Percentiles rank a stretch among this genome's conserved stretches.
phyloP scores from a whole-genome alignment of 1,284 basidiomycete genomes.

The Leccinum subatratum region DNA sequence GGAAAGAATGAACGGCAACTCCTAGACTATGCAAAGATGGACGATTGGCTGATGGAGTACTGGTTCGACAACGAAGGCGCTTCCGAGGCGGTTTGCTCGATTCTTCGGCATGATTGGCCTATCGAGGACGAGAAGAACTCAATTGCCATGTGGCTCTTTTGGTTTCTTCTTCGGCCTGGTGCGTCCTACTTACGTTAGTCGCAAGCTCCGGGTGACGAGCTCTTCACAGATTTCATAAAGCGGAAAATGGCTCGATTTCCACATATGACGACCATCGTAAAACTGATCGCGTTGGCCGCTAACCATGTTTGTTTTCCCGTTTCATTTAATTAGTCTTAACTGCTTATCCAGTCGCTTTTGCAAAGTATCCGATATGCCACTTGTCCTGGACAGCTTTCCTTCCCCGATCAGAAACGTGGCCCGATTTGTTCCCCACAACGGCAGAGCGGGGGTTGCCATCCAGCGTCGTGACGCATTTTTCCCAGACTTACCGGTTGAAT shows the following conservation, averaged over 20 bases:
- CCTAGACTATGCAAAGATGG: constrained; percentile 47
- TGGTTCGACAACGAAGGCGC: constrained; percentile 51
- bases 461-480: constrained; percentile 40
- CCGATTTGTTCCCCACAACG: constrained; percentile 10
- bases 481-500: constrained; percentile 37
- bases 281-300: constrained; percentile 61
- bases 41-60: constrained; percentile 47
- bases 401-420: constrained; percentile 27
- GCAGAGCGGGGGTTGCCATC: constrained; percentile 16
- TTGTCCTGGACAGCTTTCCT: constrained; percentile 57
- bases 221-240: constrained; percentile 37
- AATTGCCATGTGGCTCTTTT: constrained; percentile 70
- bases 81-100: constrained; percentile 37
- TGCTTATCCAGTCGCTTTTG: constrained; percentile 10
- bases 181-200: constrained; percentile 23
- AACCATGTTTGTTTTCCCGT: constrained; percentile 46
- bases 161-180: constrained; percentile 64
- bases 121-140: constrained; percentile 47
- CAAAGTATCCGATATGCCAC: constrained; percentile 55
- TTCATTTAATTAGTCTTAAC: constrained; percentile 5
- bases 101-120: constrained; percentile 50
- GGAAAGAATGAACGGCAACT: constrained; percentile 72
- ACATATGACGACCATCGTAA: constrained; percentile 48
- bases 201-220: constrained; percentile 3
- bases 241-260: constrained; percentile 39